Evolutionary conservation across 192 early-diverging fungal genomes (phyloP).

Genomic region (Rhizoclosmatium globosum): DNA sequence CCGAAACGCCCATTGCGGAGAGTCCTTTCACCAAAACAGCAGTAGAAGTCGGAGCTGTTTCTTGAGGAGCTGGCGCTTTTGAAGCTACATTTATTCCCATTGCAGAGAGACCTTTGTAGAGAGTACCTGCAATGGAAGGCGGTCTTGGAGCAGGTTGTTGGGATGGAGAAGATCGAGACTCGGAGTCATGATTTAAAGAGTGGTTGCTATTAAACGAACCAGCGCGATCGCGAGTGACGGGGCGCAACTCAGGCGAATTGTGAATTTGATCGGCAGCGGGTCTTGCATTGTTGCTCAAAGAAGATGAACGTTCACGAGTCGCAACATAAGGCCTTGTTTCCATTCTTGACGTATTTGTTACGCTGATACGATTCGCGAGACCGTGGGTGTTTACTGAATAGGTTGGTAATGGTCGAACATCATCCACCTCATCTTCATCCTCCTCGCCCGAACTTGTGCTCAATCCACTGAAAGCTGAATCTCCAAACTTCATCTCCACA

Average conservation of each 20-base stretch:
- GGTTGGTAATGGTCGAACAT: not conserved
- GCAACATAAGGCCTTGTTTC: not conserved
- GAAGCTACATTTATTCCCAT: not conserved
- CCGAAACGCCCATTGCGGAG: no score
- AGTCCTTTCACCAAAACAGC: no score
- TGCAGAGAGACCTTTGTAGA: not conserved
- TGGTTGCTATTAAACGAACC: not conserved
- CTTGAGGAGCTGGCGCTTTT: not conserved
- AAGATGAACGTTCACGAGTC: slow-evolving; percentile 17
- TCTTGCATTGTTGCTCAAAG: not conserved
- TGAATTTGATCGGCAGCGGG: not conserved
- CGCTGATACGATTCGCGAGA: not conserved
- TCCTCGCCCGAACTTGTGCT: slow-evolving; percentile 20
- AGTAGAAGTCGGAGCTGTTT: not conserved
- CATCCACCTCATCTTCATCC: not conserved
- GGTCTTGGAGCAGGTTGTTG: not conserved
- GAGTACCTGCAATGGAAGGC: not conserved
- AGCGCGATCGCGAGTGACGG: not conserved
- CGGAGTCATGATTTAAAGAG: not conserved
- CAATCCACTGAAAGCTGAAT: slow-evolving; percentile 16
- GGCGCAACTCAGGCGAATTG: not conserved
- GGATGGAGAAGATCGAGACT: not conserved
- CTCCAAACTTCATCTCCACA: slow-evolving; percentile 33
- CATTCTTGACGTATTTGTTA: slow-evolving; percentile 8
- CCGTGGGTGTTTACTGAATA: not conserved